phyloP scores from a whole-genome alignment of 257 asterid species.

The Catharanthus roseus region DNA sequence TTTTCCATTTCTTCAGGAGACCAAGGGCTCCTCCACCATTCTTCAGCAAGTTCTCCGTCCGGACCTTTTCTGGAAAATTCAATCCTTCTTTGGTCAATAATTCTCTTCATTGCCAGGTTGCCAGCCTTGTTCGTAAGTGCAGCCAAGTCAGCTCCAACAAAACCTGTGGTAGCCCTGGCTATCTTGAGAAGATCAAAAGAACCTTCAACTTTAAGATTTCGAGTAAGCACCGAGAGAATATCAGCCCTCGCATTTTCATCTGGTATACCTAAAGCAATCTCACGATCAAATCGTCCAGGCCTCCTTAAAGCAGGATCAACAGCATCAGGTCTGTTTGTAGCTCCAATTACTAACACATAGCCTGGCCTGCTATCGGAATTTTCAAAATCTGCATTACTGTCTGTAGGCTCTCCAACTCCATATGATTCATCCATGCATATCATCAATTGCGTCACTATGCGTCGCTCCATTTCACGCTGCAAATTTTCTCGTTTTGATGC shows the following conservation, averaged over 20 bases:
- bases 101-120: slow-evolving; percentile 80
- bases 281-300: slow-evolving; percentile 92
- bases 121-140: slow-evolving; percentile 76
- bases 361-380: slow-evolving; percentile 37
- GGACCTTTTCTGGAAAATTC: slow-evolving; percentile 26
- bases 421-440: slow-evolving; percentile 83
- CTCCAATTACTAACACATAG: slow-evolving; percentile 81
- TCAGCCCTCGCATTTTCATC: slow-evolving; percentile 71
- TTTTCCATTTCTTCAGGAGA: slow-evolving; percentile 57
- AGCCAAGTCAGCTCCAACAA: slow-evolving; percentile 89
- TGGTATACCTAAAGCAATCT: slow-evolving; percentile 67
- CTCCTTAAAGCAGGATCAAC: slow-evolving; percentile 88
- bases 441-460: slow-evolving; percentile 82
- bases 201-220: slow-evolving; percentile 72
- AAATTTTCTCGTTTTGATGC: slow-evolving; percentile 82
- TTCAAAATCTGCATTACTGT: slow-evolving; percentile 26
- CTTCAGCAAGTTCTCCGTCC: slow-evolving; percentile 35
- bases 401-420: slow-evolving; percentile 34
- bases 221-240: slow-evolving; percentile 56
- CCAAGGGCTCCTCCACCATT: slow-evolving; percentile 70
- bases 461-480: slow-evolving; percentile 80
- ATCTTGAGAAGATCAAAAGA: slow-evolving; percentile 64
- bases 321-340: slow-evolving; percentile 85
- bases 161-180: slow-evolving; percentile 82
- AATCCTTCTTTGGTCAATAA: slow-evolving; percentile 41